Evolutionary conservation across 2,329 filamentous ascomycete species (phyloP).

Genomic region (Talaromyces atroroseus): DNA sequence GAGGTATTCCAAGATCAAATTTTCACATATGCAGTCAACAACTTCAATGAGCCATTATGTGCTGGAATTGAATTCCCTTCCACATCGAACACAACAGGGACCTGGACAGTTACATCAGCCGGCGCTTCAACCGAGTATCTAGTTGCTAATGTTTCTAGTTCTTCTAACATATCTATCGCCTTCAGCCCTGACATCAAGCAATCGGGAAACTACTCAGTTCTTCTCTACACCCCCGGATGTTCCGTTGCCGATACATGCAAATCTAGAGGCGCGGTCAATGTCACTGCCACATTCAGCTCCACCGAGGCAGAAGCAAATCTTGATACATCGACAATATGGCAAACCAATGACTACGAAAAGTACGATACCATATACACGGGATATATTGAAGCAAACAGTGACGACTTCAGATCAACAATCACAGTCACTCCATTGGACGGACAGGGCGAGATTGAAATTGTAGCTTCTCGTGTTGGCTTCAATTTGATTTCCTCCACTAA

Average conservation of each 20-base stretch:
- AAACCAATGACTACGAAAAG: slow-evolving; percentile 95
- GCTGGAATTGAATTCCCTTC: slow-evolving; percentile 61
- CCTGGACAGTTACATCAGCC: slow-evolving; percentile 60
- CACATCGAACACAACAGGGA: slow-evolving; percentile 62
- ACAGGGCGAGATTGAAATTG: slow-evolving; percentile 62
- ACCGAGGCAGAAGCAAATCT: slow-evolving; percentile 41
- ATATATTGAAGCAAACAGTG: slow-evolving; percentile 68
- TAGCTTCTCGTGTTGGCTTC: slow-evolving; percentile 86
- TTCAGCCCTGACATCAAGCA: slow-evolving; percentile 72
- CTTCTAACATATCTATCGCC: slow-evolving; percentile 62
- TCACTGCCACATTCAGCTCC: slow-evolving; percentile 65
- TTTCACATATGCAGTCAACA: slow-evolving; percentile 74
- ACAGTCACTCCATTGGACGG: slow-evolving; percentile 66
- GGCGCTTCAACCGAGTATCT: slow-evolving; percentile 70
- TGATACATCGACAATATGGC: slow-evolving; percentile 63
- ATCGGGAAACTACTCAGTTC: slow-evolving; percentile 86
- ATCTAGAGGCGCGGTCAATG: slow-evolving; percentile 72
- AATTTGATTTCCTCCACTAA: slow-evolving; percentile 49
- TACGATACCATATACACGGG: slow-evolving; percentile 90
- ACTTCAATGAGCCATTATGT: slow-evolving; percentile 85
- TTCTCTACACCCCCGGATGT: slow-evolving; percentile 90
- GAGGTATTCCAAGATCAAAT: slow-evolving; percentile 79
- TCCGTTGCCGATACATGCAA: slow-evolving; percentile 69
- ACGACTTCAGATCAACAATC: slow-evolving; percentile 71
- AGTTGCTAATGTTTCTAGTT: slow-evolving; percentile 56